These are phyloP conservation scores for Coprinopsis strossmayeri DNA, from an alignment of 768 basidiomycete species.

Conservation along the genomic window DNA sequence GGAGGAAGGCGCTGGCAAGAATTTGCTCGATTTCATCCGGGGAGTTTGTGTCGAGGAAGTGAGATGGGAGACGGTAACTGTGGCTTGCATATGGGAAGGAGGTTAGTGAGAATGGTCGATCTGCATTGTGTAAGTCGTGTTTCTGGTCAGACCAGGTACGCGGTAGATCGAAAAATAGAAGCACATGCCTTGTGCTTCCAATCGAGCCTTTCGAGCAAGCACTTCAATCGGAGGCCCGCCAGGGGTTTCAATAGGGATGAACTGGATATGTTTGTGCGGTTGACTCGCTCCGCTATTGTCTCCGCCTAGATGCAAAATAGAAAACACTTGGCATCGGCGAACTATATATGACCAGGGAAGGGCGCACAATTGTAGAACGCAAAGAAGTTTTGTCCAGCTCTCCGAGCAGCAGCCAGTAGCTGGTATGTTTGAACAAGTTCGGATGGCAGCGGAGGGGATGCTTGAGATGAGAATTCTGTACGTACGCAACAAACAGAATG, in stretches of 20 bases:
- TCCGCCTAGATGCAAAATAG: conserved; percentile 48
- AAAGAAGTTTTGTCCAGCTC: conserved; percentile 53
- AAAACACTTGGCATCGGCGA: not conserved
- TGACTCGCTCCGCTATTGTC: conserved; percentile 83
- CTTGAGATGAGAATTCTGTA: conserved; percentile 70
- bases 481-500: too few species aligned
- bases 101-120: conserved; percentile 64
- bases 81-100: conserved; percentile 78
- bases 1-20: conserved; percentile 58
- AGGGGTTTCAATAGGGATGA: conserved; percentile 54
- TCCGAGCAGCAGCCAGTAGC: conserved; percentile 64
- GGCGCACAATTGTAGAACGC: conserved; percentile 87
- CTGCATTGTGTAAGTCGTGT: conserved; percentile 28
- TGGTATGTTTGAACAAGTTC: conserved; percentile 75
- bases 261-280: conserved; percentile 87
- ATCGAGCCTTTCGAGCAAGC: conserved; percentile 47
- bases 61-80: conserved; percentile 53
- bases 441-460: conserved; percentile 69
- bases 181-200: conserved; percentile 52
- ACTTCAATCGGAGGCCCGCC: conserved; percentile 74
- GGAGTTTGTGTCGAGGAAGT: conserved; percentile 28
- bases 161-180: not conserved
- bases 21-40: conserved; percentile 40
- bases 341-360: not conserved
- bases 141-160: not conserved